Evolutionary conservation across 768 basidiomycete genomes (phyloP).

Genomic region (Melanogaster broomeanus): DNA sequence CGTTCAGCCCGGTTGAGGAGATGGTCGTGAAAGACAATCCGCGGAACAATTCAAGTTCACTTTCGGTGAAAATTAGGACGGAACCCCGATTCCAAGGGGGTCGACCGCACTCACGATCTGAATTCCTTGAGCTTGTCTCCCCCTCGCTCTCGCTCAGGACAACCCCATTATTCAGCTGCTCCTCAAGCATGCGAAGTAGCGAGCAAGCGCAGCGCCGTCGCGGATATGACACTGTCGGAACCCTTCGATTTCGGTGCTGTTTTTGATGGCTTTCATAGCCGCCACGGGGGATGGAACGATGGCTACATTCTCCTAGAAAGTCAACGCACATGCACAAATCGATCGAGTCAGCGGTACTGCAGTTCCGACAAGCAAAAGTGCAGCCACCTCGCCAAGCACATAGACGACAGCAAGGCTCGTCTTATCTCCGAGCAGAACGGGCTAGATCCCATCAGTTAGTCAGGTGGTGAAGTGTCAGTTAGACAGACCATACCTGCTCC

Average conservation of each 20-base stretch:
- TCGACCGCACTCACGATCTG: constrained; percentile 61
- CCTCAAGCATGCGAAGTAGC: constrained; percentile 95
- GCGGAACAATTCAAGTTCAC: constrained; percentile 76
- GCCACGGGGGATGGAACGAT: constrained; percentile 73
- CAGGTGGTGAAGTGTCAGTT: not conserved
- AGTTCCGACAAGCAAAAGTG: not conserved
- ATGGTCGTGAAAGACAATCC: constrained; percentile 93
- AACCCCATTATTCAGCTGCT: constrained; percentile 63
- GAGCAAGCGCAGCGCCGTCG: constrained; percentile 83
- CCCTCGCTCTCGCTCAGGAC: constrained; percentile 78
- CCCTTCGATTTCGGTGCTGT: constrained; percentile 79
- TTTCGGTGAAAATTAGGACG: constrained; percentile 28
- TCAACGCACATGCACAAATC: constrained; percentile 1
- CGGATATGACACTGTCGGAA: constrained; percentile 88
- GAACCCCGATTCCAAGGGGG: not conserved
- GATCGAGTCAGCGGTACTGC: not conserved
- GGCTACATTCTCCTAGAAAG: constrained; percentile 56
- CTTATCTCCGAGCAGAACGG: constrained; percentile 75
- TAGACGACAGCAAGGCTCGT: constrained; percentile 82
- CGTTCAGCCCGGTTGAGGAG: constrained; percentile 90
- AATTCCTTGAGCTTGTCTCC: constrained; percentile 74
- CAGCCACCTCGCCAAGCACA: constrained; percentile 67
- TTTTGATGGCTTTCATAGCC: constrained; percentile 82
- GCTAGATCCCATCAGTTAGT: constrained; percentile 39
- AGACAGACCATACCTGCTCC: constrained; percentile 28